Percentiles rank a stretch among this genome's conserved stretches.
These are phyloP conservation scores for Curvularia sp. DNA, from an alignment of 2,329 filamentous ascomycete species.

Conservation along the genomic window DNA sequence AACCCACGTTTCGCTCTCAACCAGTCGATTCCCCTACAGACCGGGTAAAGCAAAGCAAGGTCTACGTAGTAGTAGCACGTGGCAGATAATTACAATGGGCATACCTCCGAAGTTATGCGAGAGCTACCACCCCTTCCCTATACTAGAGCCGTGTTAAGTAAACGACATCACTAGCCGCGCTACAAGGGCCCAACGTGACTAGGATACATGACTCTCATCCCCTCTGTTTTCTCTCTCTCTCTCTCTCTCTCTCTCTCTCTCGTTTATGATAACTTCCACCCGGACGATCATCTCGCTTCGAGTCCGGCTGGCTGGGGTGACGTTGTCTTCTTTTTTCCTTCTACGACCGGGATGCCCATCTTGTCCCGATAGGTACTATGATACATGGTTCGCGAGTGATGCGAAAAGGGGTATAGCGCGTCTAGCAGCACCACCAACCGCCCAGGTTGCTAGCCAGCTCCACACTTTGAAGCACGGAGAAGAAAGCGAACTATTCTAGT, in stretches of 20 bases:
- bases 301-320: neutral
- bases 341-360: too few relatives aligned
- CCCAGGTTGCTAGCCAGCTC: neutral
- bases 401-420: neutral
- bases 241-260: neutral
- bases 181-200: neutral
- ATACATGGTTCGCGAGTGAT: too few relatives aligned
- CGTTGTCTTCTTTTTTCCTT: neutral
- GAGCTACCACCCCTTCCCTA: neutral
- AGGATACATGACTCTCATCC: neutral
- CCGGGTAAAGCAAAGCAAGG: neutral
- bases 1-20: neutral
- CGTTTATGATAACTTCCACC: neutral
- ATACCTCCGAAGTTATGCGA: neutral
- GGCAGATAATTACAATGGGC: too few relatives aligned
- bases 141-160: neutral
- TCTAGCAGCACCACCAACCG: too few relatives aligned
- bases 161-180: neutral
- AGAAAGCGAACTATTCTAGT: neutral
- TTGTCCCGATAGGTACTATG: neutral
- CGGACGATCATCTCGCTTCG: neutral
- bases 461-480: neutral
- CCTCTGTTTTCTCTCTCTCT: too few relatives aligned
- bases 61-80: neutral
- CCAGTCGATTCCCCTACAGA: neutral